Evolutionary conservation across 345 rosid genomes (phyloP).

Genomic region (Mangifera indica): DNA sequence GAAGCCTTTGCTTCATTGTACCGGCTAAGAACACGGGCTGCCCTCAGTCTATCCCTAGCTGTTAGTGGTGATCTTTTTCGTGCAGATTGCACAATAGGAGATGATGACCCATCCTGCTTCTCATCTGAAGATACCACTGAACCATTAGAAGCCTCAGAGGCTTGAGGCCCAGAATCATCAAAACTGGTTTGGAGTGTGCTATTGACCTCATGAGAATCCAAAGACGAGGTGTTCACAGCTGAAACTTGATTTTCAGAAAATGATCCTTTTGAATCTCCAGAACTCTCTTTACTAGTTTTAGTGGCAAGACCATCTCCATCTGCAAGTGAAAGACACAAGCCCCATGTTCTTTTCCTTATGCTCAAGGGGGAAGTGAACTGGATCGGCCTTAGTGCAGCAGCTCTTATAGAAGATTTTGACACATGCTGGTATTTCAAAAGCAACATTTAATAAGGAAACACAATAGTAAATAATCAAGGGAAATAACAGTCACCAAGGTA

Average conservation of each 20-base stretch:
- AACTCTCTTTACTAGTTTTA: conserved; percentile 23
- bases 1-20: conserved; percentile 51
- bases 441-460: conserved; percentile 19
- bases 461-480: no score
- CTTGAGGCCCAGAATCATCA: conserved; percentile 19
- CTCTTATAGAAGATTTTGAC: conserved; percentile 21
- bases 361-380: conserved; percentile 22
- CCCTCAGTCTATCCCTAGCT: conserved; percentile 80
- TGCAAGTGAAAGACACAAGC: conserved; percentile 34
- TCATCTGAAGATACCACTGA: conserved; percentile 30
- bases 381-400: conserved; percentile 22
- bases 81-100: conserved; percentile 13
- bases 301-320: conserved; percentile 29
- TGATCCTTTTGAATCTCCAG: conserved; percentile 24
- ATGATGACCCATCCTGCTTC: conserved; percentile 13
- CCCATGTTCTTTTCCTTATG: conserved; percentile 30
- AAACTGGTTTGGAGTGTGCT: conserved; percentile 16
- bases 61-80: conserved; percentile 59
- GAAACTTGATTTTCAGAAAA: conserved; percentile 24
- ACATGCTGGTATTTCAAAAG: conserved; percentile 30
- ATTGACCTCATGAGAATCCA: conserved; percentile 20
- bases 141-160: conserved; percentile 39
- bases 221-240: conserved; percentile 15
- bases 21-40: conserved; percentile 76
- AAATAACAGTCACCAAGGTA: no score